Conservation (phyloP, 1,284 basidiomycete species). For the Xerocomus minutiporus region DNA sequence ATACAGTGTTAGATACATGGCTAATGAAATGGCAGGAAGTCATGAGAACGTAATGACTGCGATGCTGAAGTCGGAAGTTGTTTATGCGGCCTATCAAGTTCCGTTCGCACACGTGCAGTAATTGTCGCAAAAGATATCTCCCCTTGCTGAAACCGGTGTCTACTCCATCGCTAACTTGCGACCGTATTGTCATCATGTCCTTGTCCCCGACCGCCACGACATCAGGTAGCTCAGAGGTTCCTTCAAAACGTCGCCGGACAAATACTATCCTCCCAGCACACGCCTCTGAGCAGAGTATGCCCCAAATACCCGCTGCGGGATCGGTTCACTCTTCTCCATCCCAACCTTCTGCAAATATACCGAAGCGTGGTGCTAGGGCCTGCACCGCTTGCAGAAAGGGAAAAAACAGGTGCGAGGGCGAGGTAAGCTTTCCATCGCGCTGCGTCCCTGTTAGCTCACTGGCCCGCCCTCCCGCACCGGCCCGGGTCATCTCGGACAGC, state of each 20-base stretch:
- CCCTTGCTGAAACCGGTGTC: constrained; percentile 2
- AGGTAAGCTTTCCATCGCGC: constrained; percentile 46
- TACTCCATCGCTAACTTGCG: constrained; percentile 12
- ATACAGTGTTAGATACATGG: too few species aligned
- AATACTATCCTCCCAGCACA: constrained; percentile 22
- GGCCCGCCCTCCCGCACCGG: constrained; percentile 60
- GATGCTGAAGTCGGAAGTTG: background rate
- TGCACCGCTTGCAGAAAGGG: constrained; percentile 83
- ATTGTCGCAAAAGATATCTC: constrained; percentile 11
- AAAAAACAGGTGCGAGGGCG: constrained; percentile 90
- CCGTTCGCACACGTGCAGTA: constrained; percentile 19
- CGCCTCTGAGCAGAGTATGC: constrained; percentile 21
- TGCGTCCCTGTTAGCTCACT: constrained; percentile 37
- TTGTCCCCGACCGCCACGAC: constrained; percentile 33
- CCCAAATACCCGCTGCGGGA: constrained; percentile 22
- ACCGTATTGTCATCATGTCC: constrained; percentile 28
- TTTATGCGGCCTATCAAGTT: background rate
- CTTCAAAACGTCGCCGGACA: constrained; percentile 36
- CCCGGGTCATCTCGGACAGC: constrained; percentile 55
- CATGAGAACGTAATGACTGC: background rate
- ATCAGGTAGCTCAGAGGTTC: constrained; percentile 31
- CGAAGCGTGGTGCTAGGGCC: constrained; percentile 74
- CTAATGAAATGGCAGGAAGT: background rate
- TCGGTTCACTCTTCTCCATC: constrained; percentile 14
- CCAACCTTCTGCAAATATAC: constrained; percentile 50